These are phyloP conservation scores for Flaveria linearis DNA, from an alignment of 129 eudicot genomes.

Conservation along the genomic window DNA sequence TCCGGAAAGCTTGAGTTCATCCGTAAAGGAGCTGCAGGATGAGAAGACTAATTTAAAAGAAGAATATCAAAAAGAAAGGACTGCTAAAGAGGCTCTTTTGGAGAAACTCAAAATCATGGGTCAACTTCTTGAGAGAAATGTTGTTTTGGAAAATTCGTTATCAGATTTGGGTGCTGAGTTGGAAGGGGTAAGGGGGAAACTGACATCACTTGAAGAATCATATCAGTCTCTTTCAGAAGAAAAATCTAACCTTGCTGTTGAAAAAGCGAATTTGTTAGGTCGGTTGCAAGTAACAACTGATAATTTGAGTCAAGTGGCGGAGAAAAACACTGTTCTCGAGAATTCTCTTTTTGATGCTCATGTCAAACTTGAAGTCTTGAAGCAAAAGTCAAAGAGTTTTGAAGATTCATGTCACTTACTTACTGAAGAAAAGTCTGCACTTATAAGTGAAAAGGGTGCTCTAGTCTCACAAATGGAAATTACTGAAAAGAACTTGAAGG, in stretches of 20 bases:
- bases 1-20: slow-evolving; percentile 51
- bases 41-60: slow-evolving; percentile 53
- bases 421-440: slow-evolving; percentile 52
- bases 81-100: slow-evolving; percentile 52
- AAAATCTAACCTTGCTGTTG: slow-evolving; percentile 56
- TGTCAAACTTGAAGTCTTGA: slow-evolving; percentile 63
- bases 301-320: slow-evolving; percentile 54
- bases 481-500: slow-evolving; percentile 44
- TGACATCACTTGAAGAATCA: slow-evolving; percentile 3
- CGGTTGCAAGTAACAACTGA: slow-evolving; percentile 55
- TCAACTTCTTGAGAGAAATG: slow-evolving; percentile 67
- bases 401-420: slow-evolving; percentile 75
- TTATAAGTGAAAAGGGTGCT: slow-evolving; percentile 52
- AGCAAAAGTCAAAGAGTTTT: slow-evolving; percentile 49
- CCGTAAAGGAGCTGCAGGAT: slow-evolving; percentile 61
- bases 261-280: slow-evolving; percentile 52
- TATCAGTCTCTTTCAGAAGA: slow-evolving; percentile 17
- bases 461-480: slow-evolving; percentile 51
- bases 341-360: slow-evolving; percentile 60
- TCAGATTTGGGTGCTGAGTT: slow-evolving; percentile 62
- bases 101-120: slow-evolving; percentile 55
- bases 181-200: slow-evolving; percentile 16
- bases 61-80: slow-evolving; percentile 44
- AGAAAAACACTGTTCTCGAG: slow-evolving; percentile 54
- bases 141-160: slow-evolving; percentile 63